A percentile compares a stretch with the other conserved stretches of the same genome.
These are phyloP conservation scores for Penicillium maclennaniae DNA, from an alignment of 495 filamentous ascomycete species.

Conservation along the genomic window DNA sequence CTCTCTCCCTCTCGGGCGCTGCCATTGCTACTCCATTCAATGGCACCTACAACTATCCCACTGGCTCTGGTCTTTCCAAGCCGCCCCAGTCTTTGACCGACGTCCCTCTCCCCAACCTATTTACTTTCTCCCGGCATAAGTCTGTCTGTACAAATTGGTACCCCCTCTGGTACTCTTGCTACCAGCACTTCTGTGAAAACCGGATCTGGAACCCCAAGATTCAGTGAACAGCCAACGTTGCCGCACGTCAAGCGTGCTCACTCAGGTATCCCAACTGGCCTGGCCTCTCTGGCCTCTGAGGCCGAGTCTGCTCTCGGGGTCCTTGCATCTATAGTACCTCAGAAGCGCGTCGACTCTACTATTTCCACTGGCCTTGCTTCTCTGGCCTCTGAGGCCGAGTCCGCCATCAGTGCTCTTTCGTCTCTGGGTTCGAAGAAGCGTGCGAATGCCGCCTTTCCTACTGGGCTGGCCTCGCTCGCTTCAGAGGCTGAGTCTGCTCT, in stretches of 20 bases:
- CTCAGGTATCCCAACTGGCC: conserved; percentile 14
- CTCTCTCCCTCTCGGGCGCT: conserved; percentile 16
- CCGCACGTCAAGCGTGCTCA: background rate
- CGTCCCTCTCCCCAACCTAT: conserved; percentile 2
- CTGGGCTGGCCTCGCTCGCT: conserved; percentile 3
- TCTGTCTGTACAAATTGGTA: background rate
- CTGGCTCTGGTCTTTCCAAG: conserved; percentile 1
- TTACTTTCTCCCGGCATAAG: conserved; percentile 5
- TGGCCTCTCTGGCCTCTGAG: conserved; percentile 11
- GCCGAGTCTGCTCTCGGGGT: conserved; percentile 7
- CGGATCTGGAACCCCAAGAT: no score
- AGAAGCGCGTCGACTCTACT: conserved; percentile 13
- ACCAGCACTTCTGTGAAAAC: background rate
- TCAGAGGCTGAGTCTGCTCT: conserved; percentile 8
- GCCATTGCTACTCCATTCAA: conserved; percentile 16
- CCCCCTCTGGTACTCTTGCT: background rate
- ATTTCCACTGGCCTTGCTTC: conserved; percentile 10
- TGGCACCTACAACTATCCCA: conserved; percentile 4
- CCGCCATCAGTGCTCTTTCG: conserved; percentile 1
- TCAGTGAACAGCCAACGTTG: background rate
- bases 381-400: conserved; percentile 7
- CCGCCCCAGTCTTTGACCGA: conserved; percentile 4
- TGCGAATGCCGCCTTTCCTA: conserved; percentile 4
- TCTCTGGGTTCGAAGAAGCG: conserved; percentile 16
- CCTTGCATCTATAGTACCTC: conserved; percentile 7